Evolutionary conservation across 2,329 filamentous ascomycete species (phyloP), one percentile per base, ranked within the genome.

Genomic region (Aspergillus sp.): DNA sequence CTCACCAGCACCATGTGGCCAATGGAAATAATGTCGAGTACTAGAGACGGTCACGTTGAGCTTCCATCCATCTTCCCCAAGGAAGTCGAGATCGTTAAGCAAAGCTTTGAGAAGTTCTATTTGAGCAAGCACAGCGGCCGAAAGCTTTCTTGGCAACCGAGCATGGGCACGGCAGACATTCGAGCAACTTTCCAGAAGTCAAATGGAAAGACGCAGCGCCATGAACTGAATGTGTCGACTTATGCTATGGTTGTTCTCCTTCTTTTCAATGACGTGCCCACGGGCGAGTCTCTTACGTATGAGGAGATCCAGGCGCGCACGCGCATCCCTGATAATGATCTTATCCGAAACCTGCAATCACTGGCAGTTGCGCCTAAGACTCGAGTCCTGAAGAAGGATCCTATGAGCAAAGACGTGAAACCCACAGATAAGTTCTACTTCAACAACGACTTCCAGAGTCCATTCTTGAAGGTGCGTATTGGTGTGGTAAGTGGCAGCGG

Each of bases 1-100:
- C 83, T 99, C 40, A 97, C 93, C 0, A 93, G 88, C 65, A 97
- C 96, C 73, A 93, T 91, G 71, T 99, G 95, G 95, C 95, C 95
- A 2, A 86, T 92, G 64, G 93, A 97, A 66, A 86, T 91, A 12
- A 92, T 97, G 86, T 87, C 88, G 7, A 77, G 74, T 24, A 68
- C 70, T 73, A 85, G 71, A 66, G 83, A 77, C 67, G 83, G 75
- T 66, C 83, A 59, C 59, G 73, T 70, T 59, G 77, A 72, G 66
- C 56, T 68, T 5, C 56, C 69, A 1, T 91, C 89, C 78, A 87
- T 85, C 54, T 97, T 89, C 71, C 92, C 93, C 0, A 74, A 83
- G 0, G 86, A 89, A 39, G 85, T 98, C 50, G 85, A 89, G 59
- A 83, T 82, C 9, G 80, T 96, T 54, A 91, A 93, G 72, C 83